Evolutionary conservation across 306 rosid species (phyloP).

Genomic region (Castanea crenata): DNA sequence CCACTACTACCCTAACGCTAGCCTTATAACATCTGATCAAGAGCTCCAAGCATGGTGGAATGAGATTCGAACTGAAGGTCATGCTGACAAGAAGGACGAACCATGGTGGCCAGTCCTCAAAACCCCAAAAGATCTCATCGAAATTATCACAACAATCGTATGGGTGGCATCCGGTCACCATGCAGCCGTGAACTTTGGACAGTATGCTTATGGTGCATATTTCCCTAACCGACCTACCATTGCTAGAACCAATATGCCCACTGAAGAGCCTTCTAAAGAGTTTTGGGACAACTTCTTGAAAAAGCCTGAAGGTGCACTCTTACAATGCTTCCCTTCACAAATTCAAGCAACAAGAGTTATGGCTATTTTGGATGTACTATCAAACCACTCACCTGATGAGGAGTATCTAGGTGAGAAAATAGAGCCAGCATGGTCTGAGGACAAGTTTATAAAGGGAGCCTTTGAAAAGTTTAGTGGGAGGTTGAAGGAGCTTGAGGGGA

Average conservation of each 20-base stretch:
- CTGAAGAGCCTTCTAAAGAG: conserved; percentile 29
- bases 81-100: conserved; percentile 46
- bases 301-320: conserved; percentile 31
- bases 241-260: conserved; percentile 32
- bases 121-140: conserved; percentile 28
- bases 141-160: conserved; percentile 32
- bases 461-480: conserved; percentile 41
- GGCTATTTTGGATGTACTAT: conserved; percentile 42
- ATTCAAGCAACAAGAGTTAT: conserved; percentile 40
- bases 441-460: conserved; percentile 26
- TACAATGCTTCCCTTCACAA: conserved; percentile 39
- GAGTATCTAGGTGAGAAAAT: conserved; percentile 37
- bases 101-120: conserved; percentile 57
- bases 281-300: conserved; percentile 31
- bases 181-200: conserved; percentile 70
- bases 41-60: conserved; percentile 89
- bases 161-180: conserved; percentile 56
- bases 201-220: conserved; percentile 39
- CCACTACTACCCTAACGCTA: conserved; percentile 14
- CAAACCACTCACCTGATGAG: conserved; percentile 49
- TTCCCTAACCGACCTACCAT: conserved; percentile 47
- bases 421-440: conserved; percentile 47
- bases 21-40: conserved; percentile 11
- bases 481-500: conserved; percentile 37
- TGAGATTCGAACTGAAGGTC: conserved; percentile 39